These are phyloP conservation scores for Delonix regia DNA, from an alignment of 306 rosid genomes.

Conservation along the genomic window DNA sequence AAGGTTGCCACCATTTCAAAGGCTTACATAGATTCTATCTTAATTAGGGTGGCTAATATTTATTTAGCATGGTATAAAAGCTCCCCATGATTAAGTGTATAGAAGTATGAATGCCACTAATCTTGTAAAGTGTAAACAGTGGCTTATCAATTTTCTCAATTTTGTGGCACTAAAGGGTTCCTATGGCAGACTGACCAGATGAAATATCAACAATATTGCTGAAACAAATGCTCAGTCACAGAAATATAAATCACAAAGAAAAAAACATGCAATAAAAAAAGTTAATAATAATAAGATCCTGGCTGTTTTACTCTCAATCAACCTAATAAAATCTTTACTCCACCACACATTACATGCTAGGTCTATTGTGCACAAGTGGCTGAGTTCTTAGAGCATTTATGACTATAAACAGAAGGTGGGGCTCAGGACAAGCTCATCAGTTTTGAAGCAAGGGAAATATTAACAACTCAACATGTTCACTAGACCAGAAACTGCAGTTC, in stretches of 20 bases:
- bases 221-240: constrained; percentile 9
- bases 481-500: not conserved
- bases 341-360: not conserved
- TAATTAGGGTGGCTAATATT: not conserved
- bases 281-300: not conserved
- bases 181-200: constrained; percentile 1
- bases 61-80: constrained; percentile 22
- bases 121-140: constrained; percentile 21
- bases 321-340: not conserved
- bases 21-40: not conserved
- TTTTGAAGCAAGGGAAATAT: not conserved
- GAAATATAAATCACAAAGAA: constrained; percentile 1
- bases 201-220: not conserved
- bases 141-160: constrained; percentile 4
- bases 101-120: not conserved
- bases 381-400: not conserved
- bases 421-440: not conserved
- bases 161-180: not conserved
- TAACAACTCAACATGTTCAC: not conserved
- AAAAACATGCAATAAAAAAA: not conserved
- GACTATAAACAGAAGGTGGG: not conserved
- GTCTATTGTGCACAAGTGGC: not conserved
- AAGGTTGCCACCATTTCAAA: not conserved
- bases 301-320: not conserved
- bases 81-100: constrained; percentile 2